Evolutionary conservation across 2,329 filamentous ascomycete species (phyloP), one percentile per base, ranked within the genome.

Genomic region (Penicillium occitanis): DNA sequence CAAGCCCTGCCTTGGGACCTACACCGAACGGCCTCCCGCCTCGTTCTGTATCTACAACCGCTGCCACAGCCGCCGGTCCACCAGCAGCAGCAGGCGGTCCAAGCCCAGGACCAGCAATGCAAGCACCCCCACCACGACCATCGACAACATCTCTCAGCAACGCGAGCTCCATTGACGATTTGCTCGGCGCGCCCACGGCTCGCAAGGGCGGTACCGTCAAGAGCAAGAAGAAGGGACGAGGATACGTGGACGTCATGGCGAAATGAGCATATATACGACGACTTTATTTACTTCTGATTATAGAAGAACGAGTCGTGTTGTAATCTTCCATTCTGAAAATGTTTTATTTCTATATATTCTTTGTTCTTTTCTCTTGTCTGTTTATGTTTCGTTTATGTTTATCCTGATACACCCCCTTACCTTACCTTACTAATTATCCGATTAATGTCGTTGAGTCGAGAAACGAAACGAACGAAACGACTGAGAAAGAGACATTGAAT

Each of bases 221-320:
- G 77, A 92, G 90, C 77, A 83, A 86, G 73, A 92, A 92, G 82
- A 97, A 93, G 83, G 88, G 90, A 25, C 90, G 92, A 35, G 84
- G 93, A 33, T 99, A 99, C 82, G 89, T 99, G 35, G 95, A 99
- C 84, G 92, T 99, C 67, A 97, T 98, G 93, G 91, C 90, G 10
- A 89, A 91, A 71, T 82, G 67, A 77, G 42, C 30, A 35, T 30
- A 44, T 46, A 60, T 60, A 30, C 17, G 10, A 37, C n/a, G n/a
- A 37, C 4, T 7, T 37, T 28, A 53, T 37, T 19, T 28, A 3
- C 13, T 25, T 25, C 25, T 22, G 13, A 6, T 42, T 17, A 22
- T 22, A 35, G 51, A 57, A 1, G 51, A 37, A 10, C 22, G 25
- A 53, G 25, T 53, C 22, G 25, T n/a, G 50, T 11, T 53, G 53